A percentile compares a stretch with the other conserved stretches of the same genome.
phyloP scores from a whole-genome alignment of 805 yeast species.

The Pichia pseudocactophila region DNA sequence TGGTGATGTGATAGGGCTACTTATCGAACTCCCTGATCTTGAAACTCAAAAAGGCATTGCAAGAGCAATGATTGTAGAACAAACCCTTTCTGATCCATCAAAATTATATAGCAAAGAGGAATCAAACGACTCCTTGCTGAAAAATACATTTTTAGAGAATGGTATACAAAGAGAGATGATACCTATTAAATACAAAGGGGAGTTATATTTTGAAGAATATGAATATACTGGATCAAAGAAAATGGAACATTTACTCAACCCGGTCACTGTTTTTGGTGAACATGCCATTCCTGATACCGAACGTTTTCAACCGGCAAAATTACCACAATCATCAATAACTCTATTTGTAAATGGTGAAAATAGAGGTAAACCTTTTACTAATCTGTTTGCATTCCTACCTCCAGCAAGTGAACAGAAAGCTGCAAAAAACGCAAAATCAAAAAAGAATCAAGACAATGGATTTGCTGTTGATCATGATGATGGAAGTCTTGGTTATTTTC shows the following conservation, averaged over 20 bases:
- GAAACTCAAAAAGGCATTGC: conserved; percentile 37
- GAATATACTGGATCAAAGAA: conserved; percentile 64
- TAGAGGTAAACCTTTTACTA: conserved; percentile 57
- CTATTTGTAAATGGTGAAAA: conserved; percentile 72
- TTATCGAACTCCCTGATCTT: conserved; percentile 57
- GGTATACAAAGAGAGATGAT: conserved; percentile 73
- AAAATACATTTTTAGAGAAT: conserved; percentile 7
- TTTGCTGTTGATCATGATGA: conserved; percentile 48
- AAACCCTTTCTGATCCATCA: conserved; percentile 18
- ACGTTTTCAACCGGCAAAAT: conserved; percentile 37
- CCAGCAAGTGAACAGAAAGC: conserved; percentile 51
- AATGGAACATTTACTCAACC: conserved; percentile 68
- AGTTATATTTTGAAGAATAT: conserved; percentile 73
- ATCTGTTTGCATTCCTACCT: conserved; percentile 69
- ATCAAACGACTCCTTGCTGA: not conserved
- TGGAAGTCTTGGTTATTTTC: conserved; percentile 83
- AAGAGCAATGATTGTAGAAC: conserved; percentile 27
- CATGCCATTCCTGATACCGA: conserved; percentile 47
- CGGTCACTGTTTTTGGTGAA: conserved; percentile 64
- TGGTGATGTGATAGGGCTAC: conserved; percentile 80
- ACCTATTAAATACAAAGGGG: conserved; percentile 74
- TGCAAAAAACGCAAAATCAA: conserved; percentile 4
- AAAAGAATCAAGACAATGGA: conserved; percentile 1
- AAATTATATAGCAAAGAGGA: not conserved
- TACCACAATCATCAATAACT: conserved; percentile 50